Base-by-base conservation (phyloP, 148 eudicot genomes). In the Pharnaceum exiguum region DNA sequence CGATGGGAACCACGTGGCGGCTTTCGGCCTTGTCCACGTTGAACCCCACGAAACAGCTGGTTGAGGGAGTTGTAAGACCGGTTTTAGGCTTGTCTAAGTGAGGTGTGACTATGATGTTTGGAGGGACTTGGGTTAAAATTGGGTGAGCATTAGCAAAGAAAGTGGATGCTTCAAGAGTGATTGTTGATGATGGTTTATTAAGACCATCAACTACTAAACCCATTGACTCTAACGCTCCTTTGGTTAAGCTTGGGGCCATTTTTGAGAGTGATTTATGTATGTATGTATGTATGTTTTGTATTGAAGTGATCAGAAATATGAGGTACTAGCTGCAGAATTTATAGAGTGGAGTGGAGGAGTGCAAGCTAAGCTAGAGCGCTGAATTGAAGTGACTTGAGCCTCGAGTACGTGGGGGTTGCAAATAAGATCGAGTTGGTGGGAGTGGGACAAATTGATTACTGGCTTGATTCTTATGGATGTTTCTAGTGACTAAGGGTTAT, bases 201-300 rank as follows among this genome's bases (percentile, higher is more conserved):
- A 35, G 19, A 7, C 44, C 31, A 25, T 59, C 57, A 35, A 69
- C 45, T 10, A 33, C 36, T 25, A 19, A 7, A 29, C 17, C 47
- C 30, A 51, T 49, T 68, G 30, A 35, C 27, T 22, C 72, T 69
- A 16, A 82, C 73, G 46, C 54, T 69, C 35, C 57, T 36, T 80
- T 74, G 63, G 24, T 71, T 25, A 83, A 39, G 45, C 75, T 78
- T 12, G 95, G 89, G 42, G 89, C 84, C 95, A 86, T 86, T 52
- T n/a, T n/a, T n/a, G n/a, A n/a, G n/a, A n/a, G n/a, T n/a, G n/a
- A n/a, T n/a, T n/a, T n/a, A n/a, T n/a, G n/a, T n/a, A n/a, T n/a
- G n/a, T n/a, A n/a, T n/a, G n/a, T n/a, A n/a, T n/a, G n/a, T n/a
- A n/a, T n/a, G n/a, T n/a, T n/a, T n/a, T n/a, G n/a, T n/a, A n/a